Conservation (phyloP, 352 stramenopile species). For the Phytopythium boreale region DNA sequence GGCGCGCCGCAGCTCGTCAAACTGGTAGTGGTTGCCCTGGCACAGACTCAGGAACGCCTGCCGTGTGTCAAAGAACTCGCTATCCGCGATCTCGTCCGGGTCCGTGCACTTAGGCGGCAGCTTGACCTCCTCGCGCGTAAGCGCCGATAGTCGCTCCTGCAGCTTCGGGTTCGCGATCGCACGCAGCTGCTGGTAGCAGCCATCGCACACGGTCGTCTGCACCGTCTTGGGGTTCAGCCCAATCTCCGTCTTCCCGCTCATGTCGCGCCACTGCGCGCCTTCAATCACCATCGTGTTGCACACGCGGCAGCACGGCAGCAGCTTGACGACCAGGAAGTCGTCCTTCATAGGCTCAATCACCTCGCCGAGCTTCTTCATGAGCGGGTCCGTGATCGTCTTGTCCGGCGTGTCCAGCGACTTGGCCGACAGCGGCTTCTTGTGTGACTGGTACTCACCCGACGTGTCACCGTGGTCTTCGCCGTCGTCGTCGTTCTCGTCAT, state of each 20-base stretch:
- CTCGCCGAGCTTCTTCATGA: conserved; percentile 86
- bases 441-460: conserved; percentile 10
- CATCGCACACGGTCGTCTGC: conserved; percentile 74
- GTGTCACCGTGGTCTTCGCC: conserved; percentile 25
- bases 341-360: conserved; percentile 90
- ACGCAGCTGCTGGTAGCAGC: conserved; percentile 72
- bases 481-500: conserved; percentile 33
- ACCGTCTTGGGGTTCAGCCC: conserved; percentile 62
- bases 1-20: conserved; percentile 96
- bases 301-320: conserved; percentile 77
- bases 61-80: conserved; percentile 94
- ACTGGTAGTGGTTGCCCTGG: conserved; percentile 98
- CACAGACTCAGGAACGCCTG: conserved; percentile 98
- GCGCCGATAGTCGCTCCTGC: conserved; percentile 40
- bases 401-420: conserved; percentile 66
- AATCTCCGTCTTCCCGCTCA: conserved; percentile 57
- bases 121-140: conserved; percentile 55
- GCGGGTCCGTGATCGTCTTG: conserved; percentile 61
- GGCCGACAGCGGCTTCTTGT: conserved; percentile 25
- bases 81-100: conserved; percentile 82
- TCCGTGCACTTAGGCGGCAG: conserved; percentile 75
- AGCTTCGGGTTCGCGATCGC: conserved; percentile 42
- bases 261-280: conserved; percentile 63
- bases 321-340: conserved; percentile 86
- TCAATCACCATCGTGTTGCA: conserved; percentile 79